Evolutionary conservation across 257 asterid genomes (phyloP), one percentile per base, ranked within the genome.

Genomic region (Linaria vulgaris): DNA sequence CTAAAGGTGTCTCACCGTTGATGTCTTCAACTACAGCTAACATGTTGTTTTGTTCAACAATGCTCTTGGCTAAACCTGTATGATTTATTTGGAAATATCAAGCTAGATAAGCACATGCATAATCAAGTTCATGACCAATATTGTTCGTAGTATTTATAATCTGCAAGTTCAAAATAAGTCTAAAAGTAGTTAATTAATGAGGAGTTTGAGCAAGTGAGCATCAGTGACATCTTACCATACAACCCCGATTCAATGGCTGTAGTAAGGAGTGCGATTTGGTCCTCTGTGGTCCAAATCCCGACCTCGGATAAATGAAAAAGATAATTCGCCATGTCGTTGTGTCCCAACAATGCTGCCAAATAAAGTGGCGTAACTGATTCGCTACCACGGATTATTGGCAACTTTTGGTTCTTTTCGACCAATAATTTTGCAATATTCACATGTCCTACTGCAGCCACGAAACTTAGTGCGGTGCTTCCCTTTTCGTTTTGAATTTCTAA

Each of bases 391-490:
- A 66, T 46, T 11, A 21, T 65, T 5, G 79, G 39, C n/a, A 77
- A 38, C 1, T 0, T 19, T 2, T 10, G 22, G 22, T 47, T 19
- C 3, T 7, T 15, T 0, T 2, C 9, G n/a, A 78, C 27, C 79
- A 78, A 48, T 0, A 25, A 5, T 20, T 0, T 11, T 16, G 79
- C 83, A 12, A 74, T 63, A 5, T 13, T 7, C 7, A 31, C 14
- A 51, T 78, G 68, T 4, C 83, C 83, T 11, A 67, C 72, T 10
- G 74, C 79, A 16, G 83, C 83, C 37, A 69, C 83, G n/a, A 78
- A 74, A 49, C 62, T 52, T 0, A 78, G 78, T 0, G 83, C 78
- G 9, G 78, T 78, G 61, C 66, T 55, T 0, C 76, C 76, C n/a
- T 55, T 68, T 0, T 1, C 3, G 22, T 72, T 78, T 12, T 5